phyloP scores from a whole-genome alignment of 768 basidiomycete genomes.

The Suillus brevipes region DNA sequence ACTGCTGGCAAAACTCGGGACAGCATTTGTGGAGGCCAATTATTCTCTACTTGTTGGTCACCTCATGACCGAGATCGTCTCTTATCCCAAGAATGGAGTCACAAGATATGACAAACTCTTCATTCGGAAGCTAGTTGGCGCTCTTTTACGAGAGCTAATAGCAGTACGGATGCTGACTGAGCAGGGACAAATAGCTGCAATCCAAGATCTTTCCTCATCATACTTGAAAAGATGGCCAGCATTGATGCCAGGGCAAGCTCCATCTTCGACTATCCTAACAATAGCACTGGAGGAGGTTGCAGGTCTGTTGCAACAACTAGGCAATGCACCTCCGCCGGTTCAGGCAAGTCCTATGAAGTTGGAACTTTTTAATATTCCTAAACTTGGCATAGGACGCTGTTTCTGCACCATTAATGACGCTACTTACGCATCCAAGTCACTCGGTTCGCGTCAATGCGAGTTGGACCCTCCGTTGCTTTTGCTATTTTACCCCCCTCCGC shows the following conservation, averaged over 20 bases:
- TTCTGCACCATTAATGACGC: conserved; percentile 78
- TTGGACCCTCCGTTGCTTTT: conserved; percentile 89
- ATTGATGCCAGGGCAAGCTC: conserved; percentile 85
- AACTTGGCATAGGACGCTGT: conserved; percentile 65
- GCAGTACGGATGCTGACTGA: conserved; percentile 89
- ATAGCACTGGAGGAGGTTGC: conserved; percentile 83
- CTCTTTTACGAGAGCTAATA: conserved; percentile 82
- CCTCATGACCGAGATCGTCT: conserved; percentile 75
- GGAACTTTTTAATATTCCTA: background rate
- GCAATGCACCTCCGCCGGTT: conserved; percentile 87
- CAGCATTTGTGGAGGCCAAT: conserved; percentile 77
- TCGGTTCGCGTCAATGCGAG: conserved; percentile 84
- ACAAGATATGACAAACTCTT: conserved; percentile 76
- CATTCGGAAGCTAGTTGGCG: conserved; percentile 69
- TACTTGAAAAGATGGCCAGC: conserved; percentile 94
- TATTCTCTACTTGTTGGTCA: conserved; percentile 80
- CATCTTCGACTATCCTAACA: conserved; percentile 64
- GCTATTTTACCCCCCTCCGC: conserved; percentile 83
- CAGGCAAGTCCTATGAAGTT: conserved; percentile 48
- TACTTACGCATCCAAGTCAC: conserved; percentile 85
- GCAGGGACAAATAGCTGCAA: conserved; percentile 89
- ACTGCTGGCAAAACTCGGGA: conserved; percentile 72
- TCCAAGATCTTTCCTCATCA: conserved; percentile 77
- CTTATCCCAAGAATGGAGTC: conserved; percentile 50
- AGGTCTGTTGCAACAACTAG: conserved; percentile 82